Evolutionary conservation across 805 yeast species (phyloP).

Genomic region (Sugiyamaella valdiviana): DNA sequence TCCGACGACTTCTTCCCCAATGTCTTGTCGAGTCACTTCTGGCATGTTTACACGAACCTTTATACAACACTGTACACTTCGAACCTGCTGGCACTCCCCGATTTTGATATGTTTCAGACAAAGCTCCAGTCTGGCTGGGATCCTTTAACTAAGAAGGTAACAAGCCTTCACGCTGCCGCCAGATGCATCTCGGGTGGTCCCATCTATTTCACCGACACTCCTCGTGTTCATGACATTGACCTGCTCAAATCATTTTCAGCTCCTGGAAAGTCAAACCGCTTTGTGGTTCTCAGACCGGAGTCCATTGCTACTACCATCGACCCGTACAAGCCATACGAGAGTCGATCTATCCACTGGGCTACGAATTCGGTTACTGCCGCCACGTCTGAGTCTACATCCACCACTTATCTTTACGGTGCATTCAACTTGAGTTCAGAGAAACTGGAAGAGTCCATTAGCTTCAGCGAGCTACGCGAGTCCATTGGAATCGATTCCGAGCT

Average conservation of each 20-base stretch:
- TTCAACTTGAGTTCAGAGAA: constrained; percentile 4
- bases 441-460: not conserved
- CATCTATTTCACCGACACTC: constrained; percentile 26
- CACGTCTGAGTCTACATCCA: not conserved
- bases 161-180: constrained; percentile 27
- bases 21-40: constrained; percentile 23
- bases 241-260: constrained; percentile 14
- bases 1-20: constrained; percentile 31
- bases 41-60: constrained; percentile 29
- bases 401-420: not conserved
- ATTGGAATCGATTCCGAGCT: not conserved
- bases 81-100: constrained; percentile 22
- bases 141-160: constrained; percentile 1
- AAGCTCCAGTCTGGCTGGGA: constrained; percentile 10
- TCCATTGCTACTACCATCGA: constrained; percentile 13
- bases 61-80: constrained; percentile 23
- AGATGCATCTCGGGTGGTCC: constrained; percentile 31
- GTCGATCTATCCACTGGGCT: constrained; percentile 9
- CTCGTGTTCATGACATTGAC: constrained; percentile 20
- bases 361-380: constrained; percentile 1
- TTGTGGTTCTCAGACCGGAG: constrained; percentile 11
- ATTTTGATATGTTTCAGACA: constrained; percentile 31
- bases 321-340: constrained; percentile 15
- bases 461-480: not conserved
- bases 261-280: constrained; percentile 2